Base-by-base conservation (phyloP, 2,329 filamentous ascomycete species). In the Microascus cirrosus region DNA sequence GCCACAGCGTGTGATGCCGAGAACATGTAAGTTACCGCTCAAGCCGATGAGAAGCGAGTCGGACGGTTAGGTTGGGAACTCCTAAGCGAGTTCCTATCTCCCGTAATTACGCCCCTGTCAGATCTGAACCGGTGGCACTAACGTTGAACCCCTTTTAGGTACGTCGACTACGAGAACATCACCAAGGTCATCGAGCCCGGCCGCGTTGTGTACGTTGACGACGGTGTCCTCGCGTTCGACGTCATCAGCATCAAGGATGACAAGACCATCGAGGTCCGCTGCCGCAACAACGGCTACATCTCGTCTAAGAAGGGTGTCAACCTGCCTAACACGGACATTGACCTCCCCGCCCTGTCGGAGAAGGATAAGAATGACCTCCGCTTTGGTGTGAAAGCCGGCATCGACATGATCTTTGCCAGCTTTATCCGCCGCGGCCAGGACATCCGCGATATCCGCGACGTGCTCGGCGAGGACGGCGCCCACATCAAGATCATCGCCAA, bases 401-500 rank as follows among this genome's bases (percentile, higher is more conserved):
- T 99, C 64, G 94, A 99, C 77, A 99, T 99, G 94, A 81, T 99
- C 68, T 99, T 99, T 71, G 94, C 94, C 62, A 96, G 92, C 1
- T 99, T 99, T 74, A 99, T 99, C 74, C 93, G 94, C 67, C 88
- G 89, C 61, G 93, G 88, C 60, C 87, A 91, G 71, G 94, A 99
- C 73, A 96, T 99, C 79, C 83, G 80, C 65, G 85, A 92, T 68
- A 99, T 99, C 73, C 93, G 94, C 65, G 82, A 87, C 64, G 87
- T 97, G 62, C 85, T 99, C 56, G 94, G 94, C 62, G 83, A 90
- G 69, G 88, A 95, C 52, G 94, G 94, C 74, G 90, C 89, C 77
- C 86, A 95, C 74, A 96, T 99, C 69, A 93, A 99, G 80, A 96
- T 99, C 78, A 97, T 99, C 72, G 89, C 94, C 83, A 99, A 99